These are phyloP conservation scores for Agarophyton chilense DNA, from an alignment of 23 red algal genomes.

Conservation along the genomic window DNA sequence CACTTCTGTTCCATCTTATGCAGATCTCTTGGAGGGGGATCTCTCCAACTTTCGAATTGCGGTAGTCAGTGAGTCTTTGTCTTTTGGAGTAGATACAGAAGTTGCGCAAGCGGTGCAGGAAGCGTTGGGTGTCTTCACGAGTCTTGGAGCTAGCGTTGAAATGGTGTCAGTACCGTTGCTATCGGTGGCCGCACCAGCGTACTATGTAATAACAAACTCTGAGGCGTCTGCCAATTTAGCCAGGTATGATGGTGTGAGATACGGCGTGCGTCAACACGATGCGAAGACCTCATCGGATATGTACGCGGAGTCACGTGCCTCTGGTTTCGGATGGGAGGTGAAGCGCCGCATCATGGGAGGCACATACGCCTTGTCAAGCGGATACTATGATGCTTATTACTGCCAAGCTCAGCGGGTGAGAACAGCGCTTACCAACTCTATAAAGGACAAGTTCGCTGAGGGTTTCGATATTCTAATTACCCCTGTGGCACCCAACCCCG, in stretches of 20 bases:
- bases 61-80: slow-evolving; percentile 72
- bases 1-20: slow-evolving; percentile 44
- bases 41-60: slow-evolving; percentile 59
- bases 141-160: slow-evolving; percentile 68
- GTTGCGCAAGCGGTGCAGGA: slow-evolving; percentile 28
- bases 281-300: slow-evolving; percentile 64
- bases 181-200: slow-evolving; percentile 55
- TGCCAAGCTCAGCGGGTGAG: slow-evolving; percentile 80
- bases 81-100: slow-evolving; percentile 31
- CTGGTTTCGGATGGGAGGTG: slow-evolving; percentile 82
- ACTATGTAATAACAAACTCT: slow-evolving; percentile 85
- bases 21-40: slow-evolving; percentile 11
- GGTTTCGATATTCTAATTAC: slow-evolving; percentile 75
- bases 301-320: slow-evolving; percentile 58
- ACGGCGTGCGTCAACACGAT: slow-evolving; percentile 68
- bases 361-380: slow-evolving; percentile 86
- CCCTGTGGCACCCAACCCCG: slow-evolving; percentile 75
- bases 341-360: slow-evolving; percentile 87
- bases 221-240: slow-evolving; percentile 98
- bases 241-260: slow-evolving; percentile 93
- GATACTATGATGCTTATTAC: slow-evolving; percentile 98
- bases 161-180: slow-evolving; percentile 69
- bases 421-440: slow-evolving; percentile 39
- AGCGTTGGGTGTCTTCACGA: slow-evolving; percentile 32
- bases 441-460: slow-evolving; percentile 41